Conservation (phyloP, 2,329 filamentous ascomycete genomes). For the Metarhizium anisopliae region DNA sequence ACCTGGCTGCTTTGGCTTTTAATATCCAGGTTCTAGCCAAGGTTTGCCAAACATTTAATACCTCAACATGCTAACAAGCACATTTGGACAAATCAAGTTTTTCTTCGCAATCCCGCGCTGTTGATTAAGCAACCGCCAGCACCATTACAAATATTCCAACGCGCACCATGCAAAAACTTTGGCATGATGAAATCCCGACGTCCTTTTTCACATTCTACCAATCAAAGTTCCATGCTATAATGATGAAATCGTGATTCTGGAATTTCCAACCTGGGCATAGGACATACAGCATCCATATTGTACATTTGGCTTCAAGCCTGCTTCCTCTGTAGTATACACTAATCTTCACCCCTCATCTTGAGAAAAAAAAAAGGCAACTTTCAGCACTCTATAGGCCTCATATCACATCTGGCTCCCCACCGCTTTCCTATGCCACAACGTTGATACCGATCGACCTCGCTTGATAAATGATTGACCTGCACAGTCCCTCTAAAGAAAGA, state of each 20-base stretch:
- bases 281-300: not conserved
- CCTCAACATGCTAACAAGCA: too few relatives aligned
- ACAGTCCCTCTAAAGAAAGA: constrained; percentile 59
- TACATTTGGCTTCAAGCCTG: not conserved
- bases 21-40: too few relatives aligned
- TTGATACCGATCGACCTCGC: constrained; percentile 67
- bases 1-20: too few relatives aligned
- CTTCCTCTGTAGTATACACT: not conserved
- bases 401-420: not conserved
- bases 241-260: not conserved
- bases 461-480: constrained; percentile 65
- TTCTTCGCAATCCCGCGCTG: not conserved
- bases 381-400: not conserved
- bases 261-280: not conserved
- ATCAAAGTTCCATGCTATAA: not conserved
- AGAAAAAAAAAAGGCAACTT: not conserved
- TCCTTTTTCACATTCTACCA: not conserved
- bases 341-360: not conserved
- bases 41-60: too few relatives aligned
- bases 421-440: constrained; percentile 48
- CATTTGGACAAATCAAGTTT: not conserved
- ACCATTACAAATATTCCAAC: too few relatives aligned
- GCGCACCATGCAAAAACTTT: not conserved
- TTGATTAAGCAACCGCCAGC: not conserved
- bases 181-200: not conserved